A percentile compares a stretch with the other conserved stretches of the same genome.
Evolutionary conservation across 148 eudicot species (phyloP).

Genomic region (Selenicereus undatus): DNA sequence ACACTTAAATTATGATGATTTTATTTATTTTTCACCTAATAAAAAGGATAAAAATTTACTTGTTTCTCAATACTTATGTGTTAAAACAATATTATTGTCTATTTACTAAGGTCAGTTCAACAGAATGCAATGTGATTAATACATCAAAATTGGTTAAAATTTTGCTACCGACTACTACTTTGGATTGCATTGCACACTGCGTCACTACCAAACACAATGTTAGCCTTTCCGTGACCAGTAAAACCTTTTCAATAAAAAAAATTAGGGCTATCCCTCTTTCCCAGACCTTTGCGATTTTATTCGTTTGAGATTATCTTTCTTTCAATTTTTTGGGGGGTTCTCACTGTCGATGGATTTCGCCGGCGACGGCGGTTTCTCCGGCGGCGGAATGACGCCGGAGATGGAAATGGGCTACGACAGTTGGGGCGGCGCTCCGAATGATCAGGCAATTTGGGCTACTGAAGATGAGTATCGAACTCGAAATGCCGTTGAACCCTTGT

Average conservation of each 20-base stretch:
- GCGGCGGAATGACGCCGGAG: slow-evolving; percentile 17
- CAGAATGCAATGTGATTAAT: too few relatives aligned
- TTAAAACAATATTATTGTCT: too few relatives aligned
- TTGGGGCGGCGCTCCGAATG: slow-evolving; percentile 34
- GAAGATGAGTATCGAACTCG: slow-evolving; percentile 44
- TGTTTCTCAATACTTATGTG: too few relatives aligned
- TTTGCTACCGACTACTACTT: too few relatives aligned
- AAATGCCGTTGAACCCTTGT: slow-evolving; percentile 19
- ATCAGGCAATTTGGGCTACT: slow-evolving; percentile 48
- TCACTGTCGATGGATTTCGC: slow-evolving; percentile 31
- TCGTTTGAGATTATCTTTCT: not conserved
- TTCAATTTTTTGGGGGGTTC: not conserved
- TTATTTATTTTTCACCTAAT: too few relatives aligned
- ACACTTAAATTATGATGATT: too few relatives aligned
- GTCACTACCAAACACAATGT: too few relatives aligned
- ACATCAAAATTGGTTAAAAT: too few relatives aligned
- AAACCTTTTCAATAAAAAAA: not conserved
- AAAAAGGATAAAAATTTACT: too few relatives aligned
- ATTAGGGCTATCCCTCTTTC: slow-evolving; percentile 9
- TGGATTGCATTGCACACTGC: too few relatives aligned
- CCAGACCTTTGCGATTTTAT: not conserved
- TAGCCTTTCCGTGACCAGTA: not conserved
- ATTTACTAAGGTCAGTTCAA: too few relatives aligned
- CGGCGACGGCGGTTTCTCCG: slow-evolving; percentile 22
- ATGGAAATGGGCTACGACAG: slow-evolving; percentile 16